A percentile compares a stretch with the other conserved stretches of the same genome.
phyloP scores from a whole-genome alignment of 2,329 filamentous ascomycete genomes.

The Setomelanomma holmii region DNA sequence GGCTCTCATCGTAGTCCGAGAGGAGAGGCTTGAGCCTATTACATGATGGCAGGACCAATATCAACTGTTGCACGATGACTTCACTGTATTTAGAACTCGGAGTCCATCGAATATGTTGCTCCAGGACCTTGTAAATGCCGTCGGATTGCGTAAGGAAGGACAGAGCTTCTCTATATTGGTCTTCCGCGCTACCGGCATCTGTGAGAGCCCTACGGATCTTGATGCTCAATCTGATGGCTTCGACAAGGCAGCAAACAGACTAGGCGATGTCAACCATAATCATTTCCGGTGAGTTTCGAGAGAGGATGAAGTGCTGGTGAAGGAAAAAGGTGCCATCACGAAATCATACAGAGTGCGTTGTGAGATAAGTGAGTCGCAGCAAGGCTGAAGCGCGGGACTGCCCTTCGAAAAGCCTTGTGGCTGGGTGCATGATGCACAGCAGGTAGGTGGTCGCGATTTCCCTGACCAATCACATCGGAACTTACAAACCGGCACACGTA shows the following conservation, averaged over 20 bases:
- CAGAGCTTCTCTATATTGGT: conserved; percentile 10
- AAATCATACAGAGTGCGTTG: neutral
- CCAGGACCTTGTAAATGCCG: conserved; percentile 6
- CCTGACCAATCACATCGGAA: neutral
- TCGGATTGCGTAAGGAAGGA: conserved; percentile 6
- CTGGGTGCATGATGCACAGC: neutral
- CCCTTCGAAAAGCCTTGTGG: neutral
- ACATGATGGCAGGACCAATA: conserved; percentile 6
- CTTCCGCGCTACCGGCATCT: conserved; percentile 9
- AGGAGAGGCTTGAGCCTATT: conserved; percentile 1
- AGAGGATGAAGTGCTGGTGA: neutral
- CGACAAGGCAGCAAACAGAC: conserved; percentile 14
- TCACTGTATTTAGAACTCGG: neutral
- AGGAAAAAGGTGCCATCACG: neutral
- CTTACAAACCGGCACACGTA: neutral
- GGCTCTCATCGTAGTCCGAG: conserved; percentile 8
- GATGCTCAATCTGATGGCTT: conserved; percentile 15
- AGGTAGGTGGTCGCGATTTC: neutral
- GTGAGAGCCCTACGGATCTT: conserved; percentile 13
- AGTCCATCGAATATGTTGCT: conserved; percentile 1
- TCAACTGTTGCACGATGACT: conserved; percentile 8
- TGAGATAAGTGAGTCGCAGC: neutral
- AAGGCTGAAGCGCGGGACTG: neutral
- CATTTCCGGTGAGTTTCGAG: too few species aligned
- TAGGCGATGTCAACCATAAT: conserved; percentile 13